Conservation (phyloP, 2,329 filamentous ascomycete genomes). For the Zymoseptoria pseudotritici region DNA sequence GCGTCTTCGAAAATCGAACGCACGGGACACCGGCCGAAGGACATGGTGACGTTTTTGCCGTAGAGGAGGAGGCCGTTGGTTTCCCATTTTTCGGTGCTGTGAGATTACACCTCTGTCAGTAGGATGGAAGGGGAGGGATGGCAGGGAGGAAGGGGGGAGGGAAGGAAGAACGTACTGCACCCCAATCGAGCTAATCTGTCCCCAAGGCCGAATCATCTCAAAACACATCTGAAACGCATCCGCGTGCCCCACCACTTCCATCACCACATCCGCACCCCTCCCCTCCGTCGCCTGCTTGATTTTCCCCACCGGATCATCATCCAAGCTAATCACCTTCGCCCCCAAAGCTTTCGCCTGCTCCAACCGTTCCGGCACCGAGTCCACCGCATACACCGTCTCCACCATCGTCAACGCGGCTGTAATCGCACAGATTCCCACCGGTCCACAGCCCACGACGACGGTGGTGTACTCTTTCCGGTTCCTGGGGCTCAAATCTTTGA, state of each 20-base stretch:
- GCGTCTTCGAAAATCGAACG: slow-evolving; percentile 44
- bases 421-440: slow-evolving; percentile 68
- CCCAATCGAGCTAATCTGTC: slow-evolving; percentile 41
- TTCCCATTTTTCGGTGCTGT: slow-evolving; percentile 34
- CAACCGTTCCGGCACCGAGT: slow-evolving; percentile 63
- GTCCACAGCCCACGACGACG: slow-evolving; percentile 75
- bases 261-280: slow-evolving; percentile 75
- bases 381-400: slow-evolving; percentile 27
- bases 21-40: slow-evolving; percentile 46
- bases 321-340: slow-evolving; percentile 75
- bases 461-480: slow-evolving; percentile 61
- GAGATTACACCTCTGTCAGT: background rate
- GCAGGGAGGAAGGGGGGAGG: background rate
- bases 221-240: slow-evolving; percentile 42
- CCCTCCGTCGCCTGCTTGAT: slow-evolving; percentile 71
- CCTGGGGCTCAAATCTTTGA: slow-evolving; percentile 53
- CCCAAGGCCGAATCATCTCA: slow-evolving; percentile 44
- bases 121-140: background rate
- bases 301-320: slow-evolving; percentile 45
- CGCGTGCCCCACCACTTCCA: slow-evolving; percentile 48
- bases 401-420: slow-evolving; percentile 27
- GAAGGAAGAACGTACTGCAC: slow-evolving; percentile 31
- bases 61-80: slow-evolving; percentile 44
- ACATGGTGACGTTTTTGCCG: slow-evolving; percentile 43
- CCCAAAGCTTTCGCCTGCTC: slow-evolving; percentile 66